Percentiles rank a stretch among this genome's conserved stretches.
phyloP scores from a whole-genome alignment of 73 alveolate species.

The Breviolum minutum region DNA sequence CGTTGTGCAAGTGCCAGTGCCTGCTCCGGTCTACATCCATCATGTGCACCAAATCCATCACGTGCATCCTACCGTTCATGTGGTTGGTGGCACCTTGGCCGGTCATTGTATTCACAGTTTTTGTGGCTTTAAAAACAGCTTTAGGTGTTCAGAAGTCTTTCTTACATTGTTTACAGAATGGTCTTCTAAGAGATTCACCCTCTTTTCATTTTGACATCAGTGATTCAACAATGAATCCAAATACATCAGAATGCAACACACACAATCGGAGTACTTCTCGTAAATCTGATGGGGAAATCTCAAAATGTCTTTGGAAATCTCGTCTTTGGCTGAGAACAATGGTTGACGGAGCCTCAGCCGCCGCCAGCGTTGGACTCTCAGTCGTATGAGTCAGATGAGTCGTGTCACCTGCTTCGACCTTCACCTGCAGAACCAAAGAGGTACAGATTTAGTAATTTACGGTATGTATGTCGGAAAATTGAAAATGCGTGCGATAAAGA shows the following conservation, averaged over 20 bases:
- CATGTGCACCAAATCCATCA: slow-evolving; percentile 14
- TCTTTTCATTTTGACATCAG: neutral
- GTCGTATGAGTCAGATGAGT: neutral
- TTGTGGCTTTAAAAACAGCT: neutral
- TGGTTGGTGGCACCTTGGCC: slow-evolving; percentile 10
- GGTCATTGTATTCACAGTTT: neutral
- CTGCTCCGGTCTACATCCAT: slow-evolving; percentile 24
- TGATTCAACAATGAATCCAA: neutral
- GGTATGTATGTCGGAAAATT: no score
- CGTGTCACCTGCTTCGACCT: neutral
- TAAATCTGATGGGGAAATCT: neutral
- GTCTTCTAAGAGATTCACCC: neutral
- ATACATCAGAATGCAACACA: neutral
- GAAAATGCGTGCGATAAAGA: neutral
- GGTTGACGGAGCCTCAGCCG: neutral
- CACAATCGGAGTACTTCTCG: neutral
- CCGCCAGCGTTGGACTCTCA: neutral
- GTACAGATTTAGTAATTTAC: no score
- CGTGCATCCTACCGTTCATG: neutral
- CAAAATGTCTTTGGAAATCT: neutral
- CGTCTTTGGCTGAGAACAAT: neutral
- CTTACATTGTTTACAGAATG: neutral
- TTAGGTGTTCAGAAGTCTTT: neutral
- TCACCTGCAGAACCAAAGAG: no score
- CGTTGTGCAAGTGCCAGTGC: neutral